These are phyloP conservation scores for Trichoderma semiorbis DNA, from an alignment of 2,329 filamentous ascomycete genomes.

Conservation along the genomic window DNA sequence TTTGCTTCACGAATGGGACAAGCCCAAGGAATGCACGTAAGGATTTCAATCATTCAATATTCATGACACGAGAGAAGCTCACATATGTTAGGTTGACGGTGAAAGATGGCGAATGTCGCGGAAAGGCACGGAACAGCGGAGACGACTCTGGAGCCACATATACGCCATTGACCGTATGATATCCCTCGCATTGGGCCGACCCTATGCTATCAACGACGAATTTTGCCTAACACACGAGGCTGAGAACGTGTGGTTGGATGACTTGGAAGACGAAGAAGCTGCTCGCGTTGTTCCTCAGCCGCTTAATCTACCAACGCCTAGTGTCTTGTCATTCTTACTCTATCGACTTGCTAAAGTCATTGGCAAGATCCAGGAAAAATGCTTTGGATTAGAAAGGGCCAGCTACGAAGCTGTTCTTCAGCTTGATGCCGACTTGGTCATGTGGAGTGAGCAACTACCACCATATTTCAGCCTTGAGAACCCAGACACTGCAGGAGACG, in stretches of 20 bases:
- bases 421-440: background rate
- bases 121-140: background rate
- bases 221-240: background rate
- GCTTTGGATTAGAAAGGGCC: background rate
- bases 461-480: constrained; percentile 1
- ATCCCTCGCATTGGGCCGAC: background rate
- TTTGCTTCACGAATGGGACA: constrained; percentile 7
- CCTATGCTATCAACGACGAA: constrained; percentile 1
- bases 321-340: background rate
- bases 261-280: background rate
- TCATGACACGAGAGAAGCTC: background rate
- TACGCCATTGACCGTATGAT: constrained; percentile 2
- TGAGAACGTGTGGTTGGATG: constrained; percentile 9
- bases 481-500: background rate
- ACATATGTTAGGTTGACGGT: background rate
- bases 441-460: background rate
- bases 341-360: constrained; percentile 6
- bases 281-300: background rate
- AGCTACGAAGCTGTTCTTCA: constrained; percentile 5
- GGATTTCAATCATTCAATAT: background rate
- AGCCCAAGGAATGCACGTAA: constrained; percentile 13
- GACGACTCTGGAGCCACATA: constrained; percentile 5
- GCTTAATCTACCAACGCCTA: background rate
- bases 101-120: constrained; percentile 2
- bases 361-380: constrained; percentile 5